Conservation (phyloP, 164 flowering plant species). For the Chimonanthus praecox region DNA sequence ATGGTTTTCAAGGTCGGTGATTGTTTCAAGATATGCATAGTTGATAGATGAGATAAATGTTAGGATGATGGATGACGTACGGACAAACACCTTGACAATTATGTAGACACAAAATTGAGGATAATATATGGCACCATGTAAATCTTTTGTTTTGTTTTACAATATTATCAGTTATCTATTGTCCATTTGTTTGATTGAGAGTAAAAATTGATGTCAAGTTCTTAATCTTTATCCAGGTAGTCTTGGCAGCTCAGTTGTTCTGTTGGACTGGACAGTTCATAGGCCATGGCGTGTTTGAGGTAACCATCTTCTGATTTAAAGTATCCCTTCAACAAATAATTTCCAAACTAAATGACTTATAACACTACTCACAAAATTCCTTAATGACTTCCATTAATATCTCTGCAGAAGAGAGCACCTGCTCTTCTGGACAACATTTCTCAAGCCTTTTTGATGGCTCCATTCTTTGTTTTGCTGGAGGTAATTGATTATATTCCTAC, state of each 20-base stretch:
- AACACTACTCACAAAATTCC: neutral
- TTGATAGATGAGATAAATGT: no score
- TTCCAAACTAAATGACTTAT: no score
- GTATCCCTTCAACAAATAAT: neutral
- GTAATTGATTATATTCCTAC: slow-evolving; percentile 17
- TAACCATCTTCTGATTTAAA: slow-evolving; percentile 6
- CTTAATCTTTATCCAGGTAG: slow-evolving; percentile 29
- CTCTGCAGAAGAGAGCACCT: slow-evolving; percentile 52
- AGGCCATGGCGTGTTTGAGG: slow-evolving; percentile 69
- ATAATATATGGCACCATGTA: neutral
- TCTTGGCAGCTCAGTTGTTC: slow-evolving; percentile 41
- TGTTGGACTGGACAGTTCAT: slow-evolving; percentile 68
- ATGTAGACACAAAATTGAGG: no score
- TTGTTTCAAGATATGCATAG: no score
- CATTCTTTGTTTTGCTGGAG: slow-evolving; percentile 65
- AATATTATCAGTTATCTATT: neutral
- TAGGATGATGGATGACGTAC: no score
- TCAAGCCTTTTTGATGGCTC: slow-evolving; percentile 68
- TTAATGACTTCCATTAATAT: neutral
- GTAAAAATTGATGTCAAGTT: neutral
- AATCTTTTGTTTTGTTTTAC: neutral
- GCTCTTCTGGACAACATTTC: slow-evolving; percentile 59
- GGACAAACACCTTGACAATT: no score
- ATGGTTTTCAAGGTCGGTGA: no score
- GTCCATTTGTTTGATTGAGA: neutral